These are phyloP conservation scores for Dioscorea zingiberensis DNA, from an alignment of 106 monocot genomes.

Conservation along the genomic window DNA sequence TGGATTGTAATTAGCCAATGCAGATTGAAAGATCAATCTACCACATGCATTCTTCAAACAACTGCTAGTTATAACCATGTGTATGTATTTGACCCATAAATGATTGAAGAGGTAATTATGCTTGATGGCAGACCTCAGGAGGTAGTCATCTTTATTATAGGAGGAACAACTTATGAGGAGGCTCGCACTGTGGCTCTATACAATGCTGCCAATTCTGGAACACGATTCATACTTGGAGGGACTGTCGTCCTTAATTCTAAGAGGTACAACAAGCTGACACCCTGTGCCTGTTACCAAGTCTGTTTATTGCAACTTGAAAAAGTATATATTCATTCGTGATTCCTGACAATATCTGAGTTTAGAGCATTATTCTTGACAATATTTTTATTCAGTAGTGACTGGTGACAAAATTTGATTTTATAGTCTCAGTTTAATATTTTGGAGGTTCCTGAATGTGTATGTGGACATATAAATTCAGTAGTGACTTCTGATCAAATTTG, in stretches of 20 bases:
- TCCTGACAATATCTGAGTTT: background rate
- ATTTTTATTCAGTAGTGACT: background rate
- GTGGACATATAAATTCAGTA: too few species aligned
- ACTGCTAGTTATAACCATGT: too few species aligned
- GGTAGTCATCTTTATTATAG: constrained; percentile 89
- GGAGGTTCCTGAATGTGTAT: too few species aligned
- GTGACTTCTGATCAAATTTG: too few species aligned
- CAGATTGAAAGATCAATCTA: too few species aligned
- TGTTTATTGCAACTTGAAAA: background rate
- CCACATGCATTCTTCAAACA: too few species aligned
- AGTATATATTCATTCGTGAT: background rate
- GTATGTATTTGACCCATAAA: too few species aligned
- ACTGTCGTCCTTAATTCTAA: constrained; percentile 87
- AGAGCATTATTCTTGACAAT: background rate
- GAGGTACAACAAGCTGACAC: constrained; percentile 27
- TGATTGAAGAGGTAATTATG: too few species aligned
- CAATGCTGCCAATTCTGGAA: constrained; percentile 82
- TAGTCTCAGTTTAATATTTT: too few species aligned
- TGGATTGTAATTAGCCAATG: too few species aligned
- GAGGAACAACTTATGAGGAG: constrained; percentile 97
- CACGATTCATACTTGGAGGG: constrained; percentile 89
- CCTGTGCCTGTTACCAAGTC: background rate
- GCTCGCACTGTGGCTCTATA: constrained; percentile 75
- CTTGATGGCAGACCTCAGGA: constrained; percentile 64
- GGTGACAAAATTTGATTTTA: background rate